Base-by-base conservation (phyloP, 2,329 filamentous ascomycete genomes). In the Cadophora gregata region DNA sequence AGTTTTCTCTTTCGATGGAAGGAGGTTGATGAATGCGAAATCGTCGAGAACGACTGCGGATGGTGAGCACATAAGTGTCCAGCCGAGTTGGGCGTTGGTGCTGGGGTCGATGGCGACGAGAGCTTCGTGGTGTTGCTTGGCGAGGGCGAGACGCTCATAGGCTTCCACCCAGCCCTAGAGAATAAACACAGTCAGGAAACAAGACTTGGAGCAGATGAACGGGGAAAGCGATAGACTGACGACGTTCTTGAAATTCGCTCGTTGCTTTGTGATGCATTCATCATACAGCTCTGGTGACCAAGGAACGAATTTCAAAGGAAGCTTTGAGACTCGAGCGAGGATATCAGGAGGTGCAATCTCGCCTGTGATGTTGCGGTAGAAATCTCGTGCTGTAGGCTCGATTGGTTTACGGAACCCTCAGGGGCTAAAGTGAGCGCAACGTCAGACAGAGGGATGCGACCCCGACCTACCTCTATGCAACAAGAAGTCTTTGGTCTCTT, bases 61-160 rank as follows among this genome's bases (percentile, higher is more conserved):
- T 1, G 77, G 74, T 12, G 76, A 72, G 19, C 80, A 76, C 80
- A 82, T 83, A 12, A 83, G 67, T 1, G 80, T 81, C 81, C 80
- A 83, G 19, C 78, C 81, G 9, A 81, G 74, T 67, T 82, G 80
- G 3, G 75, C 74, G 3, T 77, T 78, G 0, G 66, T 69, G 4
- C 75, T 45, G 0, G 75, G 65, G 50, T 80, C 77, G 48, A 81
- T 80, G 1, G 79, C 80, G 1, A 78, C 74, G 79, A 82, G 81
- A 29, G 81, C 77, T 66, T 79, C 78, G 14, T 77, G 74, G 7
- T 81, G 77, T 67, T 80, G 77, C 9, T 76, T 68, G 3, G 64
- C 67, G 4, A 76, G 77, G 24, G 80, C 72, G 0, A 83, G 72
- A 3, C 61, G 65, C 55, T 78, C 73, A 59, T 80, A 82, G 16